Conservation (phyloP, 1,139 yeast genomes). For the Blastobotrys apis region DNA sequence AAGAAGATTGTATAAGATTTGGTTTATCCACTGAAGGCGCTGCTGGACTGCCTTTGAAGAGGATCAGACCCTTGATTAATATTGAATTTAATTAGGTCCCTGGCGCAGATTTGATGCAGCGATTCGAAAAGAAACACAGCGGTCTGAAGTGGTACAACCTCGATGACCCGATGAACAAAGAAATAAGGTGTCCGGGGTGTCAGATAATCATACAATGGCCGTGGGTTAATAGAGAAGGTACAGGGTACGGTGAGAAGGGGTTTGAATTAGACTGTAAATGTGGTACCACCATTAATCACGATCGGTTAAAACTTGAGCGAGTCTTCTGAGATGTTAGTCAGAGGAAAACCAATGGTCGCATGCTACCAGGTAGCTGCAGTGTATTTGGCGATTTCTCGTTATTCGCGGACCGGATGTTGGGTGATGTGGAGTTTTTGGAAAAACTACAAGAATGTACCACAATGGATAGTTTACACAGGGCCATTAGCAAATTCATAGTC, state of each 20-base stretch:
- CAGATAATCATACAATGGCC: background rate
- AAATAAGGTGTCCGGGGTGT: conserved; percentile 12
- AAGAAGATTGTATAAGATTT: conserved; percentile 30
- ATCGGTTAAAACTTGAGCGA: background rate
- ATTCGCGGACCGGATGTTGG: no score
- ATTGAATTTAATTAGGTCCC: conserved; percentile 30
- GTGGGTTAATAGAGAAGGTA: background rate
- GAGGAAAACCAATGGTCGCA: no score
- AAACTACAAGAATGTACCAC: no score
- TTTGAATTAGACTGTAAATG: no score
- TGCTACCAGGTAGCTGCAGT: no score
- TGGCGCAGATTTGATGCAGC: no score
- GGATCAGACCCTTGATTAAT: conserved; percentile 14
- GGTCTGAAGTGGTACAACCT: conserved; percentile 17
- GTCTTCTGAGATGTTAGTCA: background rate
- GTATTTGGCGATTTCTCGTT: no score
- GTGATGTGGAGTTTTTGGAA: no score
- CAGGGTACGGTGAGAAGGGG: no score
- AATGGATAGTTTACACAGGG: no score
- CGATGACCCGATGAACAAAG: conserved; percentile 13
- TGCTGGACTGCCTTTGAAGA: background rate
- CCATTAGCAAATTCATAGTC: no score
- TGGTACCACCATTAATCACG: background rate
- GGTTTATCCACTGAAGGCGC: no score
- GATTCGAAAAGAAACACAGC: background rate